phyloP scores from a whole-genome alignment of 345 rosid species.

The Capsella bursapastoris region DNA sequence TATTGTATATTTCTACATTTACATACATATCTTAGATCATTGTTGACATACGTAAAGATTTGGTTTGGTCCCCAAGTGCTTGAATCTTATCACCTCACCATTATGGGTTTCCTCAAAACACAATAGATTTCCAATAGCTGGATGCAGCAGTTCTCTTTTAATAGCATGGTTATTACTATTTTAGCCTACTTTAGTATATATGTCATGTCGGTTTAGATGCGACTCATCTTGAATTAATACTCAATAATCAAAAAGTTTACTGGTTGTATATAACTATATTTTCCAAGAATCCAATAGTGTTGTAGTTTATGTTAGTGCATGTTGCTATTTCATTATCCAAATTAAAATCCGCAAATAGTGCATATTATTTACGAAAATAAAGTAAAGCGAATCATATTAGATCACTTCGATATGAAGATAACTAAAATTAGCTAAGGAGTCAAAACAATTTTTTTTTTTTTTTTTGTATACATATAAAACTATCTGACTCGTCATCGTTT shows the following conservation, averaged over 20 bases:
- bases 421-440: not conserved
- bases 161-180: not conserved
- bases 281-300: not conserved
- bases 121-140: not conserved
- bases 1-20: not conserved
- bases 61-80: slow-evolving; percentile 14
- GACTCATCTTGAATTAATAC: too few species aligned
- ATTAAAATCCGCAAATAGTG: too few species aligned
- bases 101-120: slow-evolving; percentile 31
- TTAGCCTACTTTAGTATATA: not conserved
- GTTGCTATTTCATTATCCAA: not conserved
- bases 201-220: slow-evolving; percentile 22
- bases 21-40: not conserved
- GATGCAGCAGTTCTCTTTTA: not conserved
- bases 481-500: not conserved
- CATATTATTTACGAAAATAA: too few species aligned
- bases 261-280: not conserved
- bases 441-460: not conserved
- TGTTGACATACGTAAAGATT: slow-evolving; percentile 1
- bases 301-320: not conserved
- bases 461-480: not conserved
- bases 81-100: not conserved
- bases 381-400: too few species aligned
- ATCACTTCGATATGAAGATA: too few species aligned
- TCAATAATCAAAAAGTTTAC: not conserved